Evolutionary conservation across 805 yeast species (phyloP), one percentile per base, ranked within the genome.

Genomic region (Yamadazyma scolyti): DNA sequence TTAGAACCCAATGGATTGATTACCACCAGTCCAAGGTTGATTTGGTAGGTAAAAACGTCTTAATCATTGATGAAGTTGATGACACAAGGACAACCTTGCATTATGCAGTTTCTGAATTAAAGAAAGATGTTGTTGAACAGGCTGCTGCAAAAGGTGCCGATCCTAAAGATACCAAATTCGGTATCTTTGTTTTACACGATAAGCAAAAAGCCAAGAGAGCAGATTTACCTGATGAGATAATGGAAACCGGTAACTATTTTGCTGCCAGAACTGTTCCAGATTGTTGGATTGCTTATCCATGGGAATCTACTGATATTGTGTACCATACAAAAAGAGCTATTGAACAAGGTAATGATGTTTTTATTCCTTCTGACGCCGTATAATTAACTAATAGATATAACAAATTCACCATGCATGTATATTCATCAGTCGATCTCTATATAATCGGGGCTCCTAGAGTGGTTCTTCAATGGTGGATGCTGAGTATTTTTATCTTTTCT

Each of bases 21-120:
- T 83, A 82, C 52, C 60, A 71, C 33, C 81, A 79, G 46, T 72
- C 83, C 36, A 73, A 77, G 33, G 56, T 73, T 34, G 71, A 73
- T 40, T 61, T 83, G 36, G 75, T 78, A 24, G 85, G 84, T 32
- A 83, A 82, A 56, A 80, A 73, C 48, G 73, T 83, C 15, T 61
- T 83, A 50, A 77, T 83, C 36, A 83, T 83, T 27, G 94, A 83
- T 52, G 94, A 83, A 56, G 94, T 83, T 26, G 94, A 83, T 56
- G 94, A 83, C 54, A 83, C 94, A 16, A 73, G 94, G 67, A 82
- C 89, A 25, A 83, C 94, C 19, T 67, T 83, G 37, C 89, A 82
- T 50, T 83, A 83, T 49, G 93, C 93, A 3, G 68, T 83, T 22
- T 68, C 75, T 31, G 94, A 83, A 53, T 65, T 83, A 52, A 73